Evolutionary conservation across 2,329 filamentous ascomycete species (phyloP).

Genomic region (Stachybotrys chlorohalonatus): DNA sequence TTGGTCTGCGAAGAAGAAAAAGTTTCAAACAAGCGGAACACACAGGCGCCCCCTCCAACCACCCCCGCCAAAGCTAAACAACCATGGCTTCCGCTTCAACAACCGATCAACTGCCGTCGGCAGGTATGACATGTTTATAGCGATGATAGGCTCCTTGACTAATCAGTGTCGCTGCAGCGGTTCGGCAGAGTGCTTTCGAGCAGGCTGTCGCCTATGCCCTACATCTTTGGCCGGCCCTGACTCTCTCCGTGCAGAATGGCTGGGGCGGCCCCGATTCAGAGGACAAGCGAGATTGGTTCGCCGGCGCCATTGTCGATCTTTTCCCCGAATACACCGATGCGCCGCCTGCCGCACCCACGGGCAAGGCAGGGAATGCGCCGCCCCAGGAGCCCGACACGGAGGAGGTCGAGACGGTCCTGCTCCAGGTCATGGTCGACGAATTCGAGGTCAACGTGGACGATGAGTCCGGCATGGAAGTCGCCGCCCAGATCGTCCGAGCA

Average conservation of each 20-base stretch:
- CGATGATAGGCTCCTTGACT: neutral
- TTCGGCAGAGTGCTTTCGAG: constrained; percentile 63
- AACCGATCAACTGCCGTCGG: constrained; percentile 17
- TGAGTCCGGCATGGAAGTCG: constrained; percentile 68
- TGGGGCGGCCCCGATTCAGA: constrained; percentile 78
- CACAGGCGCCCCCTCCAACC: constrained; percentile 20
- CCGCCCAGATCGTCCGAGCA: constrained; percentile 61
- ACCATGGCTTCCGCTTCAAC: constrained; percentile 22
- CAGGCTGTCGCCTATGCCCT: constrained; percentile 78
- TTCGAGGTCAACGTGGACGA: constrained; percentile 92
- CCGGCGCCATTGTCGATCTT: constrained; percentile 75
- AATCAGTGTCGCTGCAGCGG: constrained; percentile 24
- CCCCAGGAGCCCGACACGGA: constrained; percentile 55
- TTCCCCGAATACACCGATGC: constrained; percentile 56
- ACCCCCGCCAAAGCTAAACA: constrained; percentile 12
- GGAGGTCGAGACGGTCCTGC: constrained; percentile 74
- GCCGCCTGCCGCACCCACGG: constrained; percentile 16
- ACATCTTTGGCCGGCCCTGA: constrained; percentile 80
- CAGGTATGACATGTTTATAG: constrained; percentile 12
- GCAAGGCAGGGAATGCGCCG: constrained; percentile 7
- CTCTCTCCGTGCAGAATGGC: constrained; percentile 74
- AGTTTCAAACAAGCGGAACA: constrained; percentile 10
- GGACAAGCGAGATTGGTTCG: constrained; percentile 96
- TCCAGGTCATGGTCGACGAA: constrained; percentile 91
- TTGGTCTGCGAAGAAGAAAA: constrained; percentile 8